Conservation (phyloP, 2,329 filamentous ascomycete genomes). For the Cordyceps cicadae region DNA sequence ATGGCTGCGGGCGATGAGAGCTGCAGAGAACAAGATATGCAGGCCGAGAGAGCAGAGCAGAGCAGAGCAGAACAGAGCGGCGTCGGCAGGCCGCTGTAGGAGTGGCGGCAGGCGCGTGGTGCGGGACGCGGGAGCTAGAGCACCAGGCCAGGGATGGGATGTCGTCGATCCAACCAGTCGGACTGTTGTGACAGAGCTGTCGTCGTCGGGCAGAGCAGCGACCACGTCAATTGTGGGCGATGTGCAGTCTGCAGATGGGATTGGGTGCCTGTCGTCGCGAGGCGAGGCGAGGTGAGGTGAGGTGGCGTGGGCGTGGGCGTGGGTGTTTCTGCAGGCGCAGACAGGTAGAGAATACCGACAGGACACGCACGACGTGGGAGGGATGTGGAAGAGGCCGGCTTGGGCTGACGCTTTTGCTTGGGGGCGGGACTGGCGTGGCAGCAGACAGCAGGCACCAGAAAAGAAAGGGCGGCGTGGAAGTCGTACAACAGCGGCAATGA, state of each 20-base stretch:
- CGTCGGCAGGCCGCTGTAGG: not conserved
- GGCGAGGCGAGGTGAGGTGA: not conserved
- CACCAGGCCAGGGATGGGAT: not conserved
- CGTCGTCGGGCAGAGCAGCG: not conserved
- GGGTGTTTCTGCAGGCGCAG: not conserved
- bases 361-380: not conserved
- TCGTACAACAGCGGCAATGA: constrained; percentile 1
- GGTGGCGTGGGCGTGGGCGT: constrained; percentile 8
- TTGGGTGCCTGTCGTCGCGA: constrained; percentile 6
- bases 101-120: constrained; percentile 8
- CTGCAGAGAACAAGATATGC: constrained; percentile 2
- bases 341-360: not conserved
- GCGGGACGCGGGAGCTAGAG: constrained; percentile 11
- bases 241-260: constrained; percentile 3
- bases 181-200: not conserved
- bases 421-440: not conserved
- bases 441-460: not conserved
- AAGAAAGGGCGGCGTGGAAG: not conserved
- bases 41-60: not conserved
- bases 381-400: not conserved
- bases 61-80: no score
- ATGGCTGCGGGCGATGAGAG: not conserved
- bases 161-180: not conserved
- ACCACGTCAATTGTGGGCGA: constrained; percentile 8
- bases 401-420: not conserved